Evolutionary conservation across 1,284 basidiomycete species (phyloP), one percentile per base, ranked within the genome.

Genomic region (Tetrapyrgos nigripes): DNA sequence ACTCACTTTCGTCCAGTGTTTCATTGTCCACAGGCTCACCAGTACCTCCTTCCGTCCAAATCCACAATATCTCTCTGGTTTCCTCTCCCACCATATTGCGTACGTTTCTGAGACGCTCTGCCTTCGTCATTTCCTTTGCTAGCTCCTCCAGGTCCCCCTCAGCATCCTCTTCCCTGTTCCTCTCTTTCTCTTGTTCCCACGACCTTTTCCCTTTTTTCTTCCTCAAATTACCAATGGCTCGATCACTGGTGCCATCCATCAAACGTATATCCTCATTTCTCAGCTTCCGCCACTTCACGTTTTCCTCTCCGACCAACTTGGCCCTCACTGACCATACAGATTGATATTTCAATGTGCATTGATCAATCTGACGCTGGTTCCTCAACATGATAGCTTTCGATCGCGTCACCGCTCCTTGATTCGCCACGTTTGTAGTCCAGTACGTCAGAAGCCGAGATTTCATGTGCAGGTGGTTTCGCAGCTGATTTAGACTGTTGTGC

Each of bases 401-500:
- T 13, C 45, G 27, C 21, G 45, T 26, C 11, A 47, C 45, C 9
- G 45, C 27, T 17, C 45, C 45, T 47, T 47, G 37, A 24, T 24
- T 17, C 21, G 27, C 45, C 11, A 24, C 45, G 24, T 26, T 47
- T 4, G 19, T 47, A 14, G 45, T 47, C 45, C 45, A 23, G 45
- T 28, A 47, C 4, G 23, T 47, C 45, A 47, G 10, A 13, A 57
- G 31, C 9, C 55, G 17, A n/a, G 48, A 51, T 35, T 52, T 57
- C 35, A 57, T 50, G 17, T 46, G 49, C 5, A 57, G 49, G 17
- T 51, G 48, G 37, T 45, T 52, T 3, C 57, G 35, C 6, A 58
- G 44, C 5, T 28, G n/a, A 29, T 53, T 33, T 8, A 58, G 35
- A 26, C 40, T 10, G n/a, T 23, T 23, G 24, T 28, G 40, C 9